Base-by-base conservation (phyloP, 495 filamentous ascomycete species). In the Xylaria scruposa region DNA sequence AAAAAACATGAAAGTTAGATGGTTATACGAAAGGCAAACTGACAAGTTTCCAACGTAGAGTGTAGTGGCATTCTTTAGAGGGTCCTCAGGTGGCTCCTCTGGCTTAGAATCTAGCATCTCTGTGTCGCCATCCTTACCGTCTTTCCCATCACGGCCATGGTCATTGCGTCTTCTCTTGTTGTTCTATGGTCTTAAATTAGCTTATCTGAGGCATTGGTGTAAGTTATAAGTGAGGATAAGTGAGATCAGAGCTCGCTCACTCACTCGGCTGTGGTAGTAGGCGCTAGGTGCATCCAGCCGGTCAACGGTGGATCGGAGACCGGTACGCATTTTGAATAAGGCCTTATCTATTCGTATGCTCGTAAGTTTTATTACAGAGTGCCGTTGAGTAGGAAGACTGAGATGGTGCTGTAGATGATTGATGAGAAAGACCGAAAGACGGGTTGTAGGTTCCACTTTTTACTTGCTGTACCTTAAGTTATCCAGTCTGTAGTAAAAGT, bases 21-120 rank as follows among this genome's bases (percentile, higher is more conserved):
- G 65, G 56, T 42, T 24, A 47, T 46, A 19, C 63, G 26, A 49
- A 51, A 62, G 61, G 38, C 13, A 44, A 58, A 84, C 93, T 74
- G 86, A 97, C 94, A 99, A 86, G 80, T 99, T 99, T 62, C 96
- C 96, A 49, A 99, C 95, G 73, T 99, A 99, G 77, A 99, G 93
- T 5, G 96, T 99, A 13, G 96, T 93, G 51, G 96, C 94, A 79
- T 96, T 89, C 72, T 87, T 91, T 70, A 99, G 85, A 54, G 92
- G 91, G 68, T 97, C 92, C 40, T 90, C 88, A 9, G 84, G 80
- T 6, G 87, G 82, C 54, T 91, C 88, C 54, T 88, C 84, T 15
- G 82, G 78, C 51, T 86, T 84, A 73, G 73, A 83, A 70, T 83
- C 85, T 53, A 72, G 81, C 36, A 83, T 82, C 7, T 84, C 83